These are phyloP conservation scores for Cercophora samala DNA, from an alignment of 495 filamentous ascomycete species.

Conservation along the genomic window DNA sequence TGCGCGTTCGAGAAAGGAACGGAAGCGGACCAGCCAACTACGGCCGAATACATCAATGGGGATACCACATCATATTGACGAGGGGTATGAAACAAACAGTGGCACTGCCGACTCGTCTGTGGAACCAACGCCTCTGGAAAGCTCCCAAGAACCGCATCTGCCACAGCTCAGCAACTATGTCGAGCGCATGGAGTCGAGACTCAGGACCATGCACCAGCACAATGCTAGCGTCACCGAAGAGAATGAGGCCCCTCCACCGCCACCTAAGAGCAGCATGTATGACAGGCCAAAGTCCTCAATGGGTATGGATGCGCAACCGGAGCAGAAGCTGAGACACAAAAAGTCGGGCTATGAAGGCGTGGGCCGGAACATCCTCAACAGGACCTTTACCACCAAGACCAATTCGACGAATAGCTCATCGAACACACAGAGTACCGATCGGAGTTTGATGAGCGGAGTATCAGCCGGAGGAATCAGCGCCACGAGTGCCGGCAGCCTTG, in stretches of 20 bases:
- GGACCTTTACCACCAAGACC: conserved; percentile 84
- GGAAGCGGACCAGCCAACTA: conserved; percentile 25
- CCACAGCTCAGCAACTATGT: conserved; percentile 80
- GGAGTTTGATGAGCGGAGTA: conserved; percentile 86
- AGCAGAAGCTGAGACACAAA: conserved; percentile 50
- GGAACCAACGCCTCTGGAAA: conserved; percentile 34
- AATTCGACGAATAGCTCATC: conserved; percentile 70
- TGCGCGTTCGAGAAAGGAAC: conserved; percentile 39
- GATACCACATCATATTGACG: conserved; percentile 53
- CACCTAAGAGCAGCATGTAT: conserved; percentile 54
- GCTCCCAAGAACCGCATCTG: conserved; percentile 52
- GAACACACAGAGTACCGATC: conserved; percentile 72
- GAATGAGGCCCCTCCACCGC: conserved; percentile 58
- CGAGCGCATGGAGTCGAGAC: conserved; percentile 79
- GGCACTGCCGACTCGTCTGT: conserved; percentile 46
- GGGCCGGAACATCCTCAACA: conserved; percentile 61
- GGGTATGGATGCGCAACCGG: conserved; percentile 31
- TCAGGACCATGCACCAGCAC: conserved; percentile 67
- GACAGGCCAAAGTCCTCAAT: conserved; percentile 52
- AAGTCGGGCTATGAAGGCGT: conserved; percentile 80
- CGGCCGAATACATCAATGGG: conserved; percentile 74
- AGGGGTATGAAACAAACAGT: conserved; percentile 52
- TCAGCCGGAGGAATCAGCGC: conserved; percentile 91
- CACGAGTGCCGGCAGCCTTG: conserved; percentile 90
- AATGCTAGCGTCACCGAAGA: conserved; percentile 45